Evolutionary conservation across 129 eudicot species (phyloP).

Genomic region (Sambucus nigra): DNA sequence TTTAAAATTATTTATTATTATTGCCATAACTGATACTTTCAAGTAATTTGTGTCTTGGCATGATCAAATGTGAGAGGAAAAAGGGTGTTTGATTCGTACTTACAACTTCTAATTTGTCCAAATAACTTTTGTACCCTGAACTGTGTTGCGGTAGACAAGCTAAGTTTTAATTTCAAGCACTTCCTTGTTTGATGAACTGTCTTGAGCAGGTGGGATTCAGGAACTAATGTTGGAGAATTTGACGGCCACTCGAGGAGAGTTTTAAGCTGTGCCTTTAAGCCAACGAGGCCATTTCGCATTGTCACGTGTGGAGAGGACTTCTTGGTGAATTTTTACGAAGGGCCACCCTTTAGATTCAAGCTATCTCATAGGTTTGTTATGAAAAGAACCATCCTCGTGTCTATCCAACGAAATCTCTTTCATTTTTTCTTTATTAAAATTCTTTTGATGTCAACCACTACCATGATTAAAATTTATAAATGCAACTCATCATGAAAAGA

Average conservation of each 20-base stretch:
- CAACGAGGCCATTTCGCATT: conserved; percentile 94
- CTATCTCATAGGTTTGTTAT: conserved; percentile 69
- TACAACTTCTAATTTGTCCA: neutral
- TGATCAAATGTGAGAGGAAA: neutral
- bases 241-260: conserved; percentile 96
- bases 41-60: neutral
- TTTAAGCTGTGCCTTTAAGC: conserved; percentile 91
- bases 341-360: conserved; percentile 93
- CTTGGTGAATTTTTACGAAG: conserved; percentile 91
- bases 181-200: conserved; percentile 13
- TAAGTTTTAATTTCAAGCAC: conserved; percentile 5
- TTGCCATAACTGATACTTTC: neutral
- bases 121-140: neutral
- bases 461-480: neutral
- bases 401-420: conserved; percentile 1
- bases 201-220: conserved; percentile 93
- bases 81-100: neutral
- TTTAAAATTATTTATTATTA: too few species aligned
- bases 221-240: conserved; percentile 87
- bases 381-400: neutral
- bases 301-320: conserved; percentile 91
- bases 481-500: too few species aligned
- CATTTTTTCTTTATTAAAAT: neutral
- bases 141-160: neutral
- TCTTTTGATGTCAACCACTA: neutral